Evolutionary conservation across 345 rosid species (phyloP).

Genomic region (Populus alba): DNA sequence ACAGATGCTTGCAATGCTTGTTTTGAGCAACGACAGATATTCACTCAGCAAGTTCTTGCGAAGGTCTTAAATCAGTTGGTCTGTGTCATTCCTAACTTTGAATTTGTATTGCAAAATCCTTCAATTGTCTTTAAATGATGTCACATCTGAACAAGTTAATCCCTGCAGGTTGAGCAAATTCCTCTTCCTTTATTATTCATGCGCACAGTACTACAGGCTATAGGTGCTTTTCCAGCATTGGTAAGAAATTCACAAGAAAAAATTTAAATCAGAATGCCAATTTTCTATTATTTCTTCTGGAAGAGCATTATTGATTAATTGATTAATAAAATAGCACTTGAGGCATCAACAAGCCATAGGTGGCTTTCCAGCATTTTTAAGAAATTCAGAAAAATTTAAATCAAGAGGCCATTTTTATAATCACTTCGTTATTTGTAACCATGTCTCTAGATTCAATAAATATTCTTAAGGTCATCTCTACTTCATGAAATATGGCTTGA

Average conservation of each 20-base stretch:
- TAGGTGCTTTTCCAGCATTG: slow-evolving; percentile 94
- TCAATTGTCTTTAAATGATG: slow-evolving; percentile 6
- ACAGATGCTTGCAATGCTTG: slow-evolving; percentile 95
- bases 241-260: slow-evolving; percentile 37
- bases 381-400: too few species aligned
- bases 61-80: slow-evolving; percentile 97
- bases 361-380: too few species aligned
- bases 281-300: background rate
- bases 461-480: too few species aligned
- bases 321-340: background rate
- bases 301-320: background rate
- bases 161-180: slow-evolving; percentile 88
- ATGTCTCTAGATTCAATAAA: too few species aligned
- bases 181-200: slow-evolving; percentile 97
- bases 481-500: background rate
- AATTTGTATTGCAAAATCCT: slow-evolving; percentile 5
- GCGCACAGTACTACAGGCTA: slow-evolving; percentile 97
- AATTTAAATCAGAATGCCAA: background rate
- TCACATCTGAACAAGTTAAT: slow-evolving; percentile 16
- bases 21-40: slow-evolving; percentile 78
- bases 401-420: too few species aligned
- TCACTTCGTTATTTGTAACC: too few species aligned
- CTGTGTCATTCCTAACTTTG: slow-evolving; percentile 22
- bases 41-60: slow-evolving; percentile 94
- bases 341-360: too few species aligned